Evolutionary conservation across 371 early-diverging fungal species (phyloP), one percentile per base, ranked within the genome.

Genomic region (Rhizomucor pusillus): DNA sequence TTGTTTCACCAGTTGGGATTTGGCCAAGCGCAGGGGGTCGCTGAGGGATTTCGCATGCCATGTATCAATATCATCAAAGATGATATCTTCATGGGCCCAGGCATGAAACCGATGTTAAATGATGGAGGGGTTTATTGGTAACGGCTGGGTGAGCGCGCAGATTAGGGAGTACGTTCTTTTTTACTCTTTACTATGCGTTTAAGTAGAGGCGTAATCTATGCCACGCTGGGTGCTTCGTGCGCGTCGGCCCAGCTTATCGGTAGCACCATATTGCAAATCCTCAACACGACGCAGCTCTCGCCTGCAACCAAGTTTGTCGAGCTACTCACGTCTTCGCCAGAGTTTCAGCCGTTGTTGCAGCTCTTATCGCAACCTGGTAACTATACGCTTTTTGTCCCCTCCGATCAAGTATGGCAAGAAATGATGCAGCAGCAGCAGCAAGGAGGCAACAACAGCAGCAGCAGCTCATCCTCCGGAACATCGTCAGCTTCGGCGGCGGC

Each of bases 341-440:
- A 67, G 23, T 65, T 57, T 41, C 48, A 50, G 7, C 58, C 68
- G 1, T 52, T 72, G 3, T 11, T 72, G 40, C 51, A 66, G n/a
- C 19, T 72, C 1, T 37, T 72, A 10, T 50, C 54, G 14, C 53
- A 65, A 25, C 50, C 73, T 12, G 63, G 64, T 20, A 69, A 67
- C 48, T 33, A 60, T 1, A 74, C 75, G 11, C 47, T 63, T 13
- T 71, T 74, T 62, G 54, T 64, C 10, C 75, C 75, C 0, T 65
- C 62, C 14, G 59, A 74, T 33, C 29, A 43, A 25, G 60, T 54
- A 5, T 53, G 51, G 51, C 41, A 59, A 14, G 39, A 51, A 37
- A 34, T 57, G 36, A 29, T 29, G 29, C 5, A 29, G 7, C n/a
- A 34, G 34, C 48, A 48, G 48, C 34, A 48, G 48, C 6, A 47